Conservation (phyloP, 148 eudicot species). For the Rhododendron griersonianum region DNA sequence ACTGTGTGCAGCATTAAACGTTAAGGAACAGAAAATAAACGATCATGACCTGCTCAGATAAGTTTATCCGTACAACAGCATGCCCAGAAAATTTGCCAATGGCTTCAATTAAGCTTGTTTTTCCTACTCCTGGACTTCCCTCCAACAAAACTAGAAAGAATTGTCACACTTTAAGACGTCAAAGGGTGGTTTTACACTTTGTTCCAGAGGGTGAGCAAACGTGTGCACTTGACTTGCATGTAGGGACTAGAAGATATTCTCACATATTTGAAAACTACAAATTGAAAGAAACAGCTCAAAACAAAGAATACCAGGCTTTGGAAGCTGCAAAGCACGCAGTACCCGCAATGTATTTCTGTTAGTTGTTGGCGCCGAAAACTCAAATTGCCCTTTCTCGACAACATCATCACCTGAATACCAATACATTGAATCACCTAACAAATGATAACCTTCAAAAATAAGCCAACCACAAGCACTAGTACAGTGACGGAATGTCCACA, state of each 20-base stretch:
- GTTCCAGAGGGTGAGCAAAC: neutral
- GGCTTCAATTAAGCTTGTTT: slow-evolving; percentile 83
- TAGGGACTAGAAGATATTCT: neutral
- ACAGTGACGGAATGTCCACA: neutral
- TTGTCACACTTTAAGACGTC: slow-evolving; percentile 7
- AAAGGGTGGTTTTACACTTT: slow-evolving; percentile 7
- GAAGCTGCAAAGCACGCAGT: slow-evolving; percentile 92
- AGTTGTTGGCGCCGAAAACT: slow-evolving; percentile 86
- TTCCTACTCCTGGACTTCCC: slow-evolving; percentile 99
- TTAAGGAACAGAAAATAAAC: neutral
- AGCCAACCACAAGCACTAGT: neutral
- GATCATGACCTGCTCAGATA: slow-evolving; percentile 83
- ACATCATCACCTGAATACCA: slow-evolving; percentile 40
- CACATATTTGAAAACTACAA: neutral
- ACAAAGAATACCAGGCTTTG: slow-evolving; percentile 64
- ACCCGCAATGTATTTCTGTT: slow-evolving; percentile 75
- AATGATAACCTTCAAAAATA: neutral
- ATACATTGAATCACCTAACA: neutral
- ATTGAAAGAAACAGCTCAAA: neutral
- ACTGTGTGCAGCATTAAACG: neutral
- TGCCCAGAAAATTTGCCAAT: slow-evolving; percentile 87
- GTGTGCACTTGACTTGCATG: neutral
- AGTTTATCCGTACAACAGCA: slow-evolving; percentile 82
- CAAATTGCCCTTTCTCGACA: slow-evolving; percentile 49
- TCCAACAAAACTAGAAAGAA: slow-evolving; percentile 68